Conservation (phyloP, 371 early-diverging fungal species). For the Scutellospora calospora region DNA sequence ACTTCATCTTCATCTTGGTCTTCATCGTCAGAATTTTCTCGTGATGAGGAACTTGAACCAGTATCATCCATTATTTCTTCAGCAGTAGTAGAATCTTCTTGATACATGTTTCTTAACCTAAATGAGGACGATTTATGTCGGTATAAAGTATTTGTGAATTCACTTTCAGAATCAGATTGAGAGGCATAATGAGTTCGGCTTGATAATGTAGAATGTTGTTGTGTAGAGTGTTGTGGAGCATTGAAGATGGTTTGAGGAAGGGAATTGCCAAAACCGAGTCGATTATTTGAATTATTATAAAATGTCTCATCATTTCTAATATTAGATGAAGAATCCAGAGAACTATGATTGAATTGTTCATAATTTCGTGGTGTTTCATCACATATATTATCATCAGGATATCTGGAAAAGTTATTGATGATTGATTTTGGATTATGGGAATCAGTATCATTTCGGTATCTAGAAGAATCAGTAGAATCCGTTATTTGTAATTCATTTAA, state of each 20-base stretch:
- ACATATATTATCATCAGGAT: background rate
- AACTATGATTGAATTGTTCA: background rate
- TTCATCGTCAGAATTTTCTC: constrained; percentile 17
- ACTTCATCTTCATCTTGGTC: constrained; percentile 29
- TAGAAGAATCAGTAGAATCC: background rate
- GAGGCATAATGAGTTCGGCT: background rate
- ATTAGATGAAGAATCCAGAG: background rate
- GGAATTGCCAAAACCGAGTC: background rate
- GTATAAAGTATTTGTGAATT: constrained; percentile 27
- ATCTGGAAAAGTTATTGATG: background rate
- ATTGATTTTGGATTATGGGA: background rate
- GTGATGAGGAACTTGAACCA: background rate
- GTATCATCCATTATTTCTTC: background rate
- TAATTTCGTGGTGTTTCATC: background rate
- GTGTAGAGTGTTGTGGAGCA: constrained; percentile 1
- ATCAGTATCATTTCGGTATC: constrained; percentile 31
- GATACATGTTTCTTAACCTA: constrained; percentile 18
- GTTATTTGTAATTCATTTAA: background rate
- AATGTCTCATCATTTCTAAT: background rate
- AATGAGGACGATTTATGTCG: background rate
- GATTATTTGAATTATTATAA: constrained; percentile 18
- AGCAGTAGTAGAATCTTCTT: background rate
- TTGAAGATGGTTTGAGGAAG: constrained; percentile 4
- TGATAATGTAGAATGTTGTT: background rate
- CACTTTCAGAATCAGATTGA: background rate